Evolutionary conservation across 1,139 yeast genomes (phyloP), one percentile per base, ranked within the genome.

Genomic region (Pichia terricola): DNA sequence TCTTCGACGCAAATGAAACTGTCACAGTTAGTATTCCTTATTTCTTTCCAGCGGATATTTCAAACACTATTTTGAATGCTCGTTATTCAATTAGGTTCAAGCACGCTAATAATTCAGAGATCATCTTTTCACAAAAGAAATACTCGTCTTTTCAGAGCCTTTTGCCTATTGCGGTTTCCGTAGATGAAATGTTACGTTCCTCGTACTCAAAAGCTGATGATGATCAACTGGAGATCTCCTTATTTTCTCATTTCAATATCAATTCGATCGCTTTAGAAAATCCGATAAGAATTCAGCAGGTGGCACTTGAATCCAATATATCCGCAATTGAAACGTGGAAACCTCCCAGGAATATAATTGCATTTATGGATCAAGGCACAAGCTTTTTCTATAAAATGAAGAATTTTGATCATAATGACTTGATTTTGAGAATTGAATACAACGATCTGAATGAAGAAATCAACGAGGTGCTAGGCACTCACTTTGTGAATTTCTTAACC

Each of bases 281-380:
- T 10, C 94, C 94, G 0, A 68, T 83, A 1, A 63, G 83, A 44
- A 61, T 85, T 4, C 50, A 70, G 5, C 57, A 66, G 3, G 77
- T 75, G 10, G 58, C 63, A 2, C 61, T 84, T 38, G 47, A 31
- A 2, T 51, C 61, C 2, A 44, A 56, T 1, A 67, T 71, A 7
- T 53, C 56, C 3, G 34, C 30, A 5, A 49, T 57, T 26, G 48
- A 51, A 34, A 48, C 60, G 0, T 58, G 62, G 56, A 44, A 53
- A 11, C 53, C 55, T 8, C 57, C 76, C 26, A 44, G 46, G 35
- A 51, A 57, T 43, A 43, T 60, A 1, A 64, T 80, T 34, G 79
- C 86, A 0, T 77, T 73, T 56, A 75, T 75, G 4, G 87, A 80
- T n/a, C 88, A 84, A 46, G 84, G 88, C 0, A 77, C 78, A 0